Conservation (phyloP, 345 rosid genomes). For the Murraya koenigii region DNA sequence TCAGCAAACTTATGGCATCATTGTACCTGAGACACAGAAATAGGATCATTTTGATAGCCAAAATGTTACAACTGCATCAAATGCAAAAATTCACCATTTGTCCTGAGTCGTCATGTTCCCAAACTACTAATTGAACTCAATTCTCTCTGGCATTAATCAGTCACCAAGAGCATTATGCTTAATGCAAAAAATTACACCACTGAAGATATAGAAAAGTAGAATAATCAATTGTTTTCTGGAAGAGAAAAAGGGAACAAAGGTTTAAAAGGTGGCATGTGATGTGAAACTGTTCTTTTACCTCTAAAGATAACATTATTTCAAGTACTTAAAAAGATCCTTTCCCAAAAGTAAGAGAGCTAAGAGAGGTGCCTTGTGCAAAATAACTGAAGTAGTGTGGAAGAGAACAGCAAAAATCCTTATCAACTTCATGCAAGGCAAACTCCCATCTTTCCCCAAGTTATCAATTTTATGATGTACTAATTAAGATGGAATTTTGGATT, state of each 20-base stretch:
- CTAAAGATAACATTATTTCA: neutral
- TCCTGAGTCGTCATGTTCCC: neutral
- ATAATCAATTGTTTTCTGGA: neutral
- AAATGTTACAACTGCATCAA: neutral
- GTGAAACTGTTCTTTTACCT: neutral
- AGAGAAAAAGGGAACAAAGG: neutral
- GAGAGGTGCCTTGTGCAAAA: neutral
- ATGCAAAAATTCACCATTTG: neutral
- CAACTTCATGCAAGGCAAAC: too few species aligned
- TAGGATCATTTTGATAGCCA: constrained; percentile 4
- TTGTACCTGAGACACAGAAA: constrained; percentile 51
- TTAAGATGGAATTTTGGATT: too few species aligned
- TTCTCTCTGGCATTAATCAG: neutral
- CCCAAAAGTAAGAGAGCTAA: neutral
- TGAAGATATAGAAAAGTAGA: neutral
- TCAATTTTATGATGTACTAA: too few species aligned
- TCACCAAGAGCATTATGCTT: neutral
- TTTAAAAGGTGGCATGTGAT: neutral
- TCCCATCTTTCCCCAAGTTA: too few species aligned
- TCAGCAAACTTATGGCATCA: constrained; percentile 57
- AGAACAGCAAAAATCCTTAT: too few species aligned
- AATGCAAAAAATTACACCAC: neutral
- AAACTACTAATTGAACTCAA: neutral
- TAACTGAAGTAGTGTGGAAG: too few species aligned
- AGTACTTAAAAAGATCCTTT: neutral